Conservation (phyloP, 2,329 filamentous ascomycete genomes). For the Neonectria hederae region DNA sequence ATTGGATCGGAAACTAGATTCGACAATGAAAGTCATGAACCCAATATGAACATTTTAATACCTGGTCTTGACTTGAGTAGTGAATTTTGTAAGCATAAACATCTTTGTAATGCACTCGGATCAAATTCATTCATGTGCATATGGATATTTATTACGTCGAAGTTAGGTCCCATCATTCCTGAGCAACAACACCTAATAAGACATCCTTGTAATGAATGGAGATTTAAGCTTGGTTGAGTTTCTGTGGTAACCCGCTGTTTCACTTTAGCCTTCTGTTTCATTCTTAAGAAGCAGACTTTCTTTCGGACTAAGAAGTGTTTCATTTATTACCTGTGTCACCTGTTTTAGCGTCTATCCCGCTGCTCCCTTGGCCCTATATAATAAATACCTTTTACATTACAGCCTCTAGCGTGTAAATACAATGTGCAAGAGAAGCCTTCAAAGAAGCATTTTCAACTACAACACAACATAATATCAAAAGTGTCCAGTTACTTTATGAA, state of each 20-base stretch:
- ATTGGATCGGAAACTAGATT: constrained; percentile 42
- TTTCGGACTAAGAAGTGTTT: background rate
- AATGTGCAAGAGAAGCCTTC: no score
- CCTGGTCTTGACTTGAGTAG: background rate
- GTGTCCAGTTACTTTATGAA: no score
- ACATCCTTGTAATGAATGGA: background rate
- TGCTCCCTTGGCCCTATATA: no score
- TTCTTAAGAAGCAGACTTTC: background rate
- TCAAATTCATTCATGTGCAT: background rate
- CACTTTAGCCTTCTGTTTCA: background rate
- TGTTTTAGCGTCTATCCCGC: no score
- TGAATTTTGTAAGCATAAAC: background rate
- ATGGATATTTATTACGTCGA: background rate
- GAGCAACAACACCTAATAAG: background rate
- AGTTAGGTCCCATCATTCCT: background rate
- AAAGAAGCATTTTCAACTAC: no score
- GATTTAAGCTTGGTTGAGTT: background rate
- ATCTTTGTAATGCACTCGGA: no score
- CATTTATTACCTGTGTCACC: no score
- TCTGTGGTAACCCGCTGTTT: background rate
- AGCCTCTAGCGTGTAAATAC: no score
- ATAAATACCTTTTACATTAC: no score
- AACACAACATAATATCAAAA: no score
- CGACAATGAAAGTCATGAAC: constrained; percentile 41
- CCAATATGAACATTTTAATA: constrained; percentile 36